phyloP scores from a whole-genome alignment of 495 filamentous ascomycete species.

The Achaetomiella virescens region DNA sequence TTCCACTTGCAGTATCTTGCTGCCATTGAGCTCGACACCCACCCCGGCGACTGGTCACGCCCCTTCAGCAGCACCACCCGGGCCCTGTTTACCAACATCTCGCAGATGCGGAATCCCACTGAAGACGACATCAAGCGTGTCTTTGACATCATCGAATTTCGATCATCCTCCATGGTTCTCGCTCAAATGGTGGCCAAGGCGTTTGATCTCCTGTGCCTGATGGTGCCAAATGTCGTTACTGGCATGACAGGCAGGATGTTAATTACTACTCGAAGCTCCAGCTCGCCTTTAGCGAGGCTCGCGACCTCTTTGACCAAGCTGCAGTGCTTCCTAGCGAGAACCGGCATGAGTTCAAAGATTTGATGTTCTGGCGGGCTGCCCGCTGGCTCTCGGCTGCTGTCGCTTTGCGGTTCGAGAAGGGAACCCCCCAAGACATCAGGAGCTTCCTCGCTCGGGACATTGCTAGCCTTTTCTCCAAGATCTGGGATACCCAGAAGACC shows the following conservation, averaged over 20 bases:
- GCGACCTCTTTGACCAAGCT: conserved; percentile 16
- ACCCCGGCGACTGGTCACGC: conserved; percentile 27
- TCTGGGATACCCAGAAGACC: not conserved
- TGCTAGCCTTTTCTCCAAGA: conserved; percentile 9
- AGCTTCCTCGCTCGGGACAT: conserved; percentile 13
- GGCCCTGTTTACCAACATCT: conserved; percentile 15
- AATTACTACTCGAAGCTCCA: conserved; percentile 19
- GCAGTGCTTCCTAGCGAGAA: conserved; percentile 23
- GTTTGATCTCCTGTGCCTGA: conserved; percentile 24
- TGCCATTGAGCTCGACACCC: conserved; percentile 26
- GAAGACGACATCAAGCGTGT: conserved; percentile 25
- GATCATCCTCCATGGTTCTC: conserved; percentile 27
- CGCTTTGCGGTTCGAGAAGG: conserved; percentile 11
- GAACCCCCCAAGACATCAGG: conserved; percentile 3
- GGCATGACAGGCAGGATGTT: conserved; percentile 10
- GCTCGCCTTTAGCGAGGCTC: conserved; percentile 11
- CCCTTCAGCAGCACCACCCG: conserved; percentile 16
- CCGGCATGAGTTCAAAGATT: conserved; percentile 18
- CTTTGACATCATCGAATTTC: conserved; percentile 33
- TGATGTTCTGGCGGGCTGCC: conserved; percentile 19
- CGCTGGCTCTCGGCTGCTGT: conserved; percentile 24
- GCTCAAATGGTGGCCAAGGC: conserved; percentile 26
- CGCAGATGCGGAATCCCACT: not conserved
- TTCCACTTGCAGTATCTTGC: conserved; percentile 33
- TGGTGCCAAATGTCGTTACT: conserved; percentile 19